Evolutionary conservation across 1,139 yeast species (phyloP).

Genomic region (Debaryomyces singareniensis): DNA sequence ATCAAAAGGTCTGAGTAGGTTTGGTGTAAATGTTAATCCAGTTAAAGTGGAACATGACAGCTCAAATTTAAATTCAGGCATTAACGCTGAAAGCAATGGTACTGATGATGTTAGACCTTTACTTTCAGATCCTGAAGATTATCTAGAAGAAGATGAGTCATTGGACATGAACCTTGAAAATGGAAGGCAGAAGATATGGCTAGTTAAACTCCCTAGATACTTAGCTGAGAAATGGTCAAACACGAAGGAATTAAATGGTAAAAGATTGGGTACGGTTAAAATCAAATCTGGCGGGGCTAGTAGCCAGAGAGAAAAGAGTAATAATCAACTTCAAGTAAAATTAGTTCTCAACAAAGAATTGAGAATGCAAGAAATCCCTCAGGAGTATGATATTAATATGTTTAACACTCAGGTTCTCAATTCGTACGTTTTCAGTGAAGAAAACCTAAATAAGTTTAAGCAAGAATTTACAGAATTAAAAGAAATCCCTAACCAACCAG

Average conservation of each 20-base stretch:
- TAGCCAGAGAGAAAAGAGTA: constrained; percentile 7
- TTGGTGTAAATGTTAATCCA: constrained; percentile 4
- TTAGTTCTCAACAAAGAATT: constrained; percentile 44
- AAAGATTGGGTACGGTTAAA: constrained; percentile 75
- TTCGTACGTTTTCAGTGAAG: constrained; percentile 87
- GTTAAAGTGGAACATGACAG: constrained; percentile 2
- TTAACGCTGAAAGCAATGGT: constrained; percentile 11
- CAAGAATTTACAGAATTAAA: constrained; percentile 49
- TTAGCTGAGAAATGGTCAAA: constrained; percentile 79
- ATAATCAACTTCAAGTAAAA: constrained; percentile 49
- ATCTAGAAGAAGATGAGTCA: constrained; percentile 49
- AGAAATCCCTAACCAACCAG: constrained; percentile 45
- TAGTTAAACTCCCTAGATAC: constrained; percentile 84
- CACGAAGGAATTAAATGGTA: constrained; percentile 56
- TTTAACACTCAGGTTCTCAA: constrained; percentile 76
- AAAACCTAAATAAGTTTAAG: constrained; percentile 65
- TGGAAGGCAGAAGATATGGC: constrained; percentile 74
- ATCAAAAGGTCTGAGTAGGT: constrained; percentile 4
- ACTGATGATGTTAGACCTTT: constrained; percentile 25
- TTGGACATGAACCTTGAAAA: constrained; percentile 53
- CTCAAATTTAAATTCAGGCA: not conserved
- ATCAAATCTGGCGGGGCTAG: constrained; percentile 33
- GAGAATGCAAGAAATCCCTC: constrained; percentile 55
- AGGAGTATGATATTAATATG: constrained; percentile 73
- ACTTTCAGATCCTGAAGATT: constrained; percentile 43